phyloP scores from a whole-genome alignment of 139 green algal species.

The Spirogloea muscicola region DNA sequence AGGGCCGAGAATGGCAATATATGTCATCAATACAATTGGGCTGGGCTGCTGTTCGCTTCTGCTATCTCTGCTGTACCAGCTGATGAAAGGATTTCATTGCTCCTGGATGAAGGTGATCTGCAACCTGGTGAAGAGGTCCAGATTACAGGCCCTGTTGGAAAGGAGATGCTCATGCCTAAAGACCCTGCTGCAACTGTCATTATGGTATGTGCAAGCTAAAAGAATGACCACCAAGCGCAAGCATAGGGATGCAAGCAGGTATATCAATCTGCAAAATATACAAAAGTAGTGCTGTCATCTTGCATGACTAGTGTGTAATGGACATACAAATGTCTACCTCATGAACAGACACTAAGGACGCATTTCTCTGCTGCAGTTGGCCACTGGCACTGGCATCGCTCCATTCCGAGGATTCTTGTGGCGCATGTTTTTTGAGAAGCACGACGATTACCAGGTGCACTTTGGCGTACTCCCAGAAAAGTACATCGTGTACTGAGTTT shows the following conservation, averaged over 20 bases:
- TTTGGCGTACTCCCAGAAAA: neutral
- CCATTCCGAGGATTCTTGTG: conserved; percentile 49
- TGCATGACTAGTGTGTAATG: no score
- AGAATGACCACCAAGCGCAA: no score
- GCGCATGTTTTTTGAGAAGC: conserved; percentile 55
- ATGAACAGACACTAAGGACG: no score
- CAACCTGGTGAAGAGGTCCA: conserved; percentile 46
- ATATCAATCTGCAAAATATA: no score
- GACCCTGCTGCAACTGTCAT: conserved; percentile 47
- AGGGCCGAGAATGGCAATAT: conserved; percentile 22
- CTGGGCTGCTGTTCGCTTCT: no score
- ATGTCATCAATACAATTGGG: no score
- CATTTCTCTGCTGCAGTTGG: conserved; percentile 29
- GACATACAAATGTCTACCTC: no score
- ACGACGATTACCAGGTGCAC: conserved; percentile 47
- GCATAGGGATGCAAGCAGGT: no score
- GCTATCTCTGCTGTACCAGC: no score
- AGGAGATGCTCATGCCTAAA: conserved; percentile 54
- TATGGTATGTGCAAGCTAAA: conserved; percentile 51
- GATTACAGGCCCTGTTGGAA: conserved; percentile 49
- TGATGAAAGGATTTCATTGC: no score
- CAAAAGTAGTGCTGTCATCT: no score
- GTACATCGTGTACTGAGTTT: neutral
- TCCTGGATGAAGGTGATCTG: conserved; percentile 35
- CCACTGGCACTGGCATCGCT: conserved; percentile 48